phyloP scores from a whole-genome alignment of 2,329 filamentous ascomycete species.

The Colletotrichum liaoningense region DNA sequence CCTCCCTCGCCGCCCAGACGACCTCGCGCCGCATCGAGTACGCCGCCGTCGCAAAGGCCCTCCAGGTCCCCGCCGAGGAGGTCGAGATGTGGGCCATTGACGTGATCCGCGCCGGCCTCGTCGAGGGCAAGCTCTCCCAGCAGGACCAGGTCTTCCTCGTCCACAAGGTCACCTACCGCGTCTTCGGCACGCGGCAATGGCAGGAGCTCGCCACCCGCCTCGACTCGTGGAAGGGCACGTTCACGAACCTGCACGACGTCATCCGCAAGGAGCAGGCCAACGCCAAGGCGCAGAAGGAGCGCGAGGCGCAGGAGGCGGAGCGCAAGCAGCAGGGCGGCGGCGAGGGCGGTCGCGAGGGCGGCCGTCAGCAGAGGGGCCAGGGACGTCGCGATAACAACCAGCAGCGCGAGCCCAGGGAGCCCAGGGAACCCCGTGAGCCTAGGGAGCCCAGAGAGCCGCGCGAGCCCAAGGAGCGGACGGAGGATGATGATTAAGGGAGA shows the following conservation, averaged over 20 bases:
- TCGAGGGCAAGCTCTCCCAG: slow-evolving; percentile 97
- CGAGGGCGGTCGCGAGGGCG: slow-evolving; percentile 44
- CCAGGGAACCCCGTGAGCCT: slow-evolving; percentile 42
- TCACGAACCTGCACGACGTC: slow-evolving; percentile 82
- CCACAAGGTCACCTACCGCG: slow-evolving; percentile 94
- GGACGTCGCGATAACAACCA: slow-evolving; percentile 45
- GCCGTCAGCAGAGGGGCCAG: slow-evolving; percentile 41
- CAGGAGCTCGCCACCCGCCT: slow-evolving; percentile 90
- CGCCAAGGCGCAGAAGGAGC: slow-evolving; percentile 81
- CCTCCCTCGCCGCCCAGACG: slow-evolving; percentile 86
- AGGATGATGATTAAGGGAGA: slow-evolving; percentile 65
- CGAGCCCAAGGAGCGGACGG: slow-evolving; percentile 59
- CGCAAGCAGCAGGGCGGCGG: slow-evolving; percentile 67
- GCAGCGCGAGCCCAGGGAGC: slow-evolving; percentile 43
- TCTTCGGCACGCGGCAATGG: slow-evolving; percentile 99
- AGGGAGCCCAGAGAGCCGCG: slow-evolving; percentile 41
- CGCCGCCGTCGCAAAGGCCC: slow-evolving; percentile 81
- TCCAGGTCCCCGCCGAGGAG: slow-evolving; percentile 84
- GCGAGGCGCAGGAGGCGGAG: slow-evolving; percentile 78
- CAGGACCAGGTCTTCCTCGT: slow-evolving; percentile 93
- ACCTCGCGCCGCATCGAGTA: slow-evolving; percentile 91
- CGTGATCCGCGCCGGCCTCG: slow-evolving; percentile 92
- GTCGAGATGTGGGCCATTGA: slow-evolving; percentile 99
- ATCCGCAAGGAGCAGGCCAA: slow-evolving; percentile 85
- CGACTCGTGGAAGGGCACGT: slow-evolving; percentile 89